phyloP scores from a whole-genome alignment of 306 rosid genomes.

The Malus sieversii region DNA sequence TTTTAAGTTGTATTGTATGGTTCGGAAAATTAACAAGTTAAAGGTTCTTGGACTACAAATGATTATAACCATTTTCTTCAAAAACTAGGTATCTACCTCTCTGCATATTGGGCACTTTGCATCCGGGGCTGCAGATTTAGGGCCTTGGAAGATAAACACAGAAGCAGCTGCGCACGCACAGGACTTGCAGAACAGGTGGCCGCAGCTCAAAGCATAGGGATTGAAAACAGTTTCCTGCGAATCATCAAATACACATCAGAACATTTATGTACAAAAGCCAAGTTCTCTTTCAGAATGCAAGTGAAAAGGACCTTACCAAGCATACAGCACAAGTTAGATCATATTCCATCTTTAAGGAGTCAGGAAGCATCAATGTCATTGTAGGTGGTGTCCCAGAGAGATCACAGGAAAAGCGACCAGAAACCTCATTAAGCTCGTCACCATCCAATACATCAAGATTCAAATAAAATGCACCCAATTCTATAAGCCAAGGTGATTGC shows the following conservation, averaged over 20 bases:
- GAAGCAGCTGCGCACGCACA: constrained; percentile 91
- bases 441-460: constrained; percentile 45
- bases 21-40: not conserved
- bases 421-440: constrained; percentile 38
- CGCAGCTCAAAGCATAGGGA: constrained; percentile 84
- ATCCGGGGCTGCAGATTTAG: constrained; percentile 49
- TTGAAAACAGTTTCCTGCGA: constrained; percentile 65
- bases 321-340: constrained; percentile 83
- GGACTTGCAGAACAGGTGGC: constrained; percentile 86
- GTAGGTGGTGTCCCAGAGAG: constrained; percentile 29
- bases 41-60: not conserved
- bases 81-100: constrained; percentile 50
- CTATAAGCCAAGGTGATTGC: constrained; percentile 89
- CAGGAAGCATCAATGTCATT: constrained; percentile 63
- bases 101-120: constrained; percentile 88
- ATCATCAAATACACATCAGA: constrained; percentile 8
- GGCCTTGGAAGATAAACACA: constrained; percentile 70
- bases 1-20: not conserved
- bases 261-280: not conserved
- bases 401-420: constrained; percentile 52
- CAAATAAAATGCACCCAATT: constrained; percentile 80
- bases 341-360: constrained; percentile 58
- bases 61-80: not conserved
- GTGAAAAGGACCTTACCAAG: constrained; percentile 52
- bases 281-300: not conserved